Conservation (phyloP, 176 grass and related monocot species). For the Ensete glaucum region DNA sequence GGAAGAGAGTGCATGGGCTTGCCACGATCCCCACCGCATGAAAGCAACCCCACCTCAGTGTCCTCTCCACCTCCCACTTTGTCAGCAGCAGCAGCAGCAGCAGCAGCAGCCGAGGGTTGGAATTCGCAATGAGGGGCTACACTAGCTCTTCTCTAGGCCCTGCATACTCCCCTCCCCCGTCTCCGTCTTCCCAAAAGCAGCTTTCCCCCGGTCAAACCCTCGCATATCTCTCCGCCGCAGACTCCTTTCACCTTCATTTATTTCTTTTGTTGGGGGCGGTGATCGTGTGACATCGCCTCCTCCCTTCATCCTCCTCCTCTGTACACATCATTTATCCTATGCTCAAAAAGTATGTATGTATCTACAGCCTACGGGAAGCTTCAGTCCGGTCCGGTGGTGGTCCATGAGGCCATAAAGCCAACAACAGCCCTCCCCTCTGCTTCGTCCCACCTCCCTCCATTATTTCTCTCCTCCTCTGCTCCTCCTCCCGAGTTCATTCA, state of each 20-base stretch:
- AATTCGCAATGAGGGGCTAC: not conserved
- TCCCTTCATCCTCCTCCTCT: too few relatives aligned
- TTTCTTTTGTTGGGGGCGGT: constrained; percentile 10
- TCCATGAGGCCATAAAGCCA: too few relatives aligned
- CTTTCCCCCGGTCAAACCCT: constrained; percentile 38
- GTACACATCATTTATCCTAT: too few relatives aligned
- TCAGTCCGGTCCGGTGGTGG: too few relatives aligned
- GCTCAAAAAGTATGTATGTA: too few relatives aligned
- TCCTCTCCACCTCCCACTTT: not conserved
- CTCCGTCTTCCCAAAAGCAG: not conserved
- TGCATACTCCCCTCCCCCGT: constrained; percentile 8
- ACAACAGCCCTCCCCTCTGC: too few relatives aligned
- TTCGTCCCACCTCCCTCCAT: too few relatives aligned
- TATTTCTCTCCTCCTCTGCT: constrained; percentile 1
- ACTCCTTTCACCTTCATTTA: constrained; percentile 2
- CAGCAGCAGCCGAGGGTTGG: not conserved
- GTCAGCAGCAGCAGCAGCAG: not conserved
- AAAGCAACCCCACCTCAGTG: not conserved
- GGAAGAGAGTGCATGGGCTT: not conserved
- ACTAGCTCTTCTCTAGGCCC: constrained; percentile 27
- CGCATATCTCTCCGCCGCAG: constrained; percentile 11
- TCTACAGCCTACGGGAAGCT: too few relatives aligned
- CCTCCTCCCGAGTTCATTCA: not conserved
- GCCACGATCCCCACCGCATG: not conserved
- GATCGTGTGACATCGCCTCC: not conserved